A percentile compares a stretch with the other conserved stretches of the same genome.
These are phyloP conservation scores for Phytophthora ohioensis DNA, from an alignment of 352 stramenopile species.

Conservation along the genomic window DNA sequence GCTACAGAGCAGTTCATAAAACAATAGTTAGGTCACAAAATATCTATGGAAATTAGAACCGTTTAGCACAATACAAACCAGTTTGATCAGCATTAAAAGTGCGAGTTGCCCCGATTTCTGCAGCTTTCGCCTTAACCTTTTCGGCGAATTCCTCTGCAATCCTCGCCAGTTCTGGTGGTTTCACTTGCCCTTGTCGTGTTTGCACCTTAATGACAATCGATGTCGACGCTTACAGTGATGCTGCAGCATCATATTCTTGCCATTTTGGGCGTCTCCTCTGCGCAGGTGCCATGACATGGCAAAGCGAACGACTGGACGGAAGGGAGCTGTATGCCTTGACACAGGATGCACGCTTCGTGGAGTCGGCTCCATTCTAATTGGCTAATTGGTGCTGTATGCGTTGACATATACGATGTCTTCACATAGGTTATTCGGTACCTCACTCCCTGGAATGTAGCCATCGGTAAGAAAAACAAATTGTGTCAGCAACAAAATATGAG, in stretches of 20 bases:
- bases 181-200: background rate
- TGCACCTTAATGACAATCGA: background rate
- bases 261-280: slow-evolving; percentile 6
- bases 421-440: background rate
- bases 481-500: too few relatives aligned
- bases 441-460: too few relatives aligned
- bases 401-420: background rate
- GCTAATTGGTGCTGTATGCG: background rate
- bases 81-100: background rate
- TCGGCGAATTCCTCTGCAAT: background rate
- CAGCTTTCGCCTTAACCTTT: too few relatives aligned
- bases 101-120: background rate
- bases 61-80: background rate
- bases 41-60: too few relatives aligned
- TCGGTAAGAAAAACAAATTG: too few relatives aligned
- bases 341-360: background rate
- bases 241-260: background rate
- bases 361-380: background rate
- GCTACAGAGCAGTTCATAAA: too few relatives aligned
- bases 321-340: slow-evolving; percentile 2
- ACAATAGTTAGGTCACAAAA: background rate
- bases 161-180: background rate
- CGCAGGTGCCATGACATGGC: slow-evolving; percentile 12
- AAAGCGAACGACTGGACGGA: slow-evolving; percentile 6
- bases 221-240: background rate